Evolutionary conservation across 1,284 basidiomycete genomes (phyloP).

Genomic region (Apiotrichum gracile): DNA sequence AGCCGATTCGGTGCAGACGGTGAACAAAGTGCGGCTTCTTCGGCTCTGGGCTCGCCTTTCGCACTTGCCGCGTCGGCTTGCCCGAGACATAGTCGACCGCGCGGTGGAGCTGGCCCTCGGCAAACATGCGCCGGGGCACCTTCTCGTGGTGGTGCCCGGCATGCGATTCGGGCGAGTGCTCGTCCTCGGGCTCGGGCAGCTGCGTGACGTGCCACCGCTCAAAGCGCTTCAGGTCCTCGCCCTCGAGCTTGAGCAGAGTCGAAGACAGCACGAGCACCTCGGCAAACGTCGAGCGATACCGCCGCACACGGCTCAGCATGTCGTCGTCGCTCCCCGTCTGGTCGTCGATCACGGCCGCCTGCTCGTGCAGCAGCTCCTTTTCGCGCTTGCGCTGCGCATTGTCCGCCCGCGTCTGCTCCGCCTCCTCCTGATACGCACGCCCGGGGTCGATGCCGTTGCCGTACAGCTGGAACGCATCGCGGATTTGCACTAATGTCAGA

Average conservation of each 20-base stretch:
- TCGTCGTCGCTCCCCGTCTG: conserved; percentile 9
- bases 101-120: too few relatives aligned
- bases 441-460: conserved; percentile 3
- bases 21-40: too few relatives aligned
- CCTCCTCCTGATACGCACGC: neutral
- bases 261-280: conserved; percentile 42
- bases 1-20: too few relatives aligned
- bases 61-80: too few relatives aligned
- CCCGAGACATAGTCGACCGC: too few relatives aligned
- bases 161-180: neutral
- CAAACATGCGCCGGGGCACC: neutral
- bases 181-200: neutral
- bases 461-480: conserved; percentile 27
- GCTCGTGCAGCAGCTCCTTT: neutral
- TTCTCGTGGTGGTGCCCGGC: neutral
- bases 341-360: conserved; percentile 4
- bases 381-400: neutral
- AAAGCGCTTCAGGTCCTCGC: conserved; percentile 38
- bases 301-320: conserved; percentile 26
- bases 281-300: conserved; percentile 46
- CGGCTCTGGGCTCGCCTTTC: too few relatives aligned
- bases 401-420: neutral
- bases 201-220: conserved; percentile 29
- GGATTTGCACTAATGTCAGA: conserved; percentile 28
- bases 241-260: conserved; percentile 43